Evolutionary conservation across 306 rosid genomes (phyloP).

Genomic region (Phaseolus lunatus): DNA sequence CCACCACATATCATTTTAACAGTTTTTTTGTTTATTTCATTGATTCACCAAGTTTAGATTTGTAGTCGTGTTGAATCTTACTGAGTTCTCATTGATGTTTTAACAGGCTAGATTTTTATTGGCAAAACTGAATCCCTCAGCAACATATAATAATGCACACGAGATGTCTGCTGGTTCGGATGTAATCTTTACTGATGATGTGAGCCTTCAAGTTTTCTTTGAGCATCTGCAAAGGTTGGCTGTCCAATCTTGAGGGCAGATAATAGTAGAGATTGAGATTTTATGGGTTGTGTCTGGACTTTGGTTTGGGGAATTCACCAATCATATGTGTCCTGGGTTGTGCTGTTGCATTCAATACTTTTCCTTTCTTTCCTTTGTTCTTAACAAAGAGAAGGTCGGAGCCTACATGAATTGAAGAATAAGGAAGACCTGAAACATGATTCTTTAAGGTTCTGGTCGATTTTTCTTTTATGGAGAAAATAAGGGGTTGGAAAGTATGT

Average conservation of each 20-base stretch:
- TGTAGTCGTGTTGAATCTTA: background rate
- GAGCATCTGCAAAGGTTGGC: slow-evolving; percentile 99
- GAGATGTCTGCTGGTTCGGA: slow-evolving; percentile 95
- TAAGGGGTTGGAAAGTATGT: slow-evolving; percentile 49
- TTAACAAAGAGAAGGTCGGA: slow-evolving; percentile 51
- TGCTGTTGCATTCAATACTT: slow-evolving; percentile 55
- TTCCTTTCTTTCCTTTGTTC: slow-evolving; percentile 61
- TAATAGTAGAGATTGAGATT: slow-evolving; percentile 45
- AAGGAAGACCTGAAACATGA: slow-evolving; percentile 50
- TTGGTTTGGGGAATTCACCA: slow-evolving; percentile 57
- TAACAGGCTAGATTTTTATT: slow-evolving; percentile 91
- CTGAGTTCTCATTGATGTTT: slow-evolving; percentile 31
- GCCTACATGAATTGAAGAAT: slow-evolving; percentile 58
- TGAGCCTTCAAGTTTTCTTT: slow-evolving; percentile 96
- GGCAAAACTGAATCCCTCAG: slow-evolving; percentile 97
- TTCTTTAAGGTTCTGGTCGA: slow-evolving; percentile 62
- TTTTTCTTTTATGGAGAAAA: slow-evolving; percentile 55
- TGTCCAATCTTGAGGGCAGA: slow-evolving; percentile 82
- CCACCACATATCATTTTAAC: background rate
- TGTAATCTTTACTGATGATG: slow-evolving; percentile 94
- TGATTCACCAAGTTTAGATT: slow-evolving; percentile 7
- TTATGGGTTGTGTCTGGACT: slow-evolving; percentile 57
- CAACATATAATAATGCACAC: slow-evolving; percentile 87
- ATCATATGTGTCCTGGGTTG: slow-evolving; percentile 45
- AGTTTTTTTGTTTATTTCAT: background rate